Base-by-base conservation (phyloP, 306 rosid species). In the Hippophae gyantsensis region DNA sequence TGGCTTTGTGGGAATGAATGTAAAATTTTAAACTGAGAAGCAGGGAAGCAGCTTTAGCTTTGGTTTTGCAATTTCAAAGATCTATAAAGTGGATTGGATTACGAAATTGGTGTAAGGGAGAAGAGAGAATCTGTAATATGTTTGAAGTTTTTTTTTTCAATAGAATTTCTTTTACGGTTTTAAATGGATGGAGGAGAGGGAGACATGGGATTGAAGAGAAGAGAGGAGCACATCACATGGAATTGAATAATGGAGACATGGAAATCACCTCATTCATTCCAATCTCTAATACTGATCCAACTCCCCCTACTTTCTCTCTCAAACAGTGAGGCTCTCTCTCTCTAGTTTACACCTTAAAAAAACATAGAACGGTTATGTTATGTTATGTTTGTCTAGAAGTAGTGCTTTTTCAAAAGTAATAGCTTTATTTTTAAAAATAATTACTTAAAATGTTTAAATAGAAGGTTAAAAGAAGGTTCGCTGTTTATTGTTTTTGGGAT, bases 41-140 rank as follows among this genome's bases (percentile, higher is more conserved):
- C 74, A 54, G 13, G 5, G 38, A 1, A 64, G 66, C 63, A 77
- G 82, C 97, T 87, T 87, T 85, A 61, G 77, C 75, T 62, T 75
- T 67, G 81, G 49, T 47, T 62, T 61, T 54, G 69, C 70, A 69
- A 64, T 69, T 75, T 74, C 87, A 80, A 79, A 88, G 82, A 88
- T 95, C 96, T 81, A 84, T 80, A 82, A 79, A 77, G 88, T 23
- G 80, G 67, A 45, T 49, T 62, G 63, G 66, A 60, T 68, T 60
- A 57, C 18, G 78, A 26, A 62, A 67, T 56, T 13, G 41, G 71
- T 69, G 68, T 13, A 50, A 69, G 51, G 70, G 44, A 46, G 48
- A 62, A 53, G 54, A 53, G 72, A 52, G 67, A 45, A 8, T 41
- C 3, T 14, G 60, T 10, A 11, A 13, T 55, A 47, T 38, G 27